Conservation (phyloP, 257 asterid species). For the Capsicum rhomboideum region DNA sequence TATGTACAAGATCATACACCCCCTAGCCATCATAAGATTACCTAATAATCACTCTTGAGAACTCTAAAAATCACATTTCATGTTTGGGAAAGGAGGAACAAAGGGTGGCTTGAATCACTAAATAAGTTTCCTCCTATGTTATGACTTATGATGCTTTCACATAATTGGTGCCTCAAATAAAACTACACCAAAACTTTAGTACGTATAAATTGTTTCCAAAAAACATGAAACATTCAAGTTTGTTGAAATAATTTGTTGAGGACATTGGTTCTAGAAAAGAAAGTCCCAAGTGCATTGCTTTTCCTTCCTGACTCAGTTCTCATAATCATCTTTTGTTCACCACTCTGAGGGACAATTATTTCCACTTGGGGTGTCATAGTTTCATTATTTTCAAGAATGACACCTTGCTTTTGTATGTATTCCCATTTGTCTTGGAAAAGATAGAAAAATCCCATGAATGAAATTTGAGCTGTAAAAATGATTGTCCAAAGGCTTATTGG, state of each 20-base stretch:
- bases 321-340: not conserved
- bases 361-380: not conserved
- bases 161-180: not conserved
- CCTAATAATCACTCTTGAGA: not conserved
- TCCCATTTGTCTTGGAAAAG: slow-evolving; percentile 91
- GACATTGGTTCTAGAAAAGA: slow-evolving; percentile 58
- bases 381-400: slow-evolving; percentile 1
- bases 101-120: not conserved
- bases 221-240: slow-evolving; percentile 23
- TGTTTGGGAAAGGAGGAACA: not conserved
- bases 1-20: not conserved
- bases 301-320: slow-evolving; percentile 39
- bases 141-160: not conserved
- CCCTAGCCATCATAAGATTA: not conserved
- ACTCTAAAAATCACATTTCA: not conserved
- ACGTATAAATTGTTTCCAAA: not conserved
- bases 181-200: not conserved
- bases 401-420: slow-evolving; percentile 55
- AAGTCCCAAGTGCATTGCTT: slow-evolving; percentile 72
- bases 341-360: slow-evolving; percentile 7
- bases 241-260: slow-evolving; percentile 64
- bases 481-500: slow-evolving; percentile 45
- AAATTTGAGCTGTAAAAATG: slow-evolving; percentile 65
- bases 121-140: not conserved
- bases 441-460: slow-evolving; percentile 59